These are phyloP conservation scores for Salinomyces thailandicus DNA, from an alignment of 2,329 filamentous ascomycete genomes.

Conservation along the genomic window DNA sequence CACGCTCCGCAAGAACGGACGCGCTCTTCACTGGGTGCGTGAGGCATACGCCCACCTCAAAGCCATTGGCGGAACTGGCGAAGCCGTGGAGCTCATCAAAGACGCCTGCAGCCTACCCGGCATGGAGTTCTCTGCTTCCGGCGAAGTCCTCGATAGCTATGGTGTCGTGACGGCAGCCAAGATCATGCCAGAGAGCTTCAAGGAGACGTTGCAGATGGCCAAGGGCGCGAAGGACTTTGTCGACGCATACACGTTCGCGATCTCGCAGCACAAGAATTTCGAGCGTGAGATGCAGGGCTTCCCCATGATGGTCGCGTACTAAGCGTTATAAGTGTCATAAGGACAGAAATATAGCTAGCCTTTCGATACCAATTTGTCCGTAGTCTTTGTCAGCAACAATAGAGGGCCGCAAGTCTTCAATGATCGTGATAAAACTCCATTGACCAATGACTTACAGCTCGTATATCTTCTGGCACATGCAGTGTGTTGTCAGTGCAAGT, in stretches of 20 bases:
- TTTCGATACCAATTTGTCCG: no score
- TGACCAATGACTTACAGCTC: no score
- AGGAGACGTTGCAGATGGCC: constrained; percentile 51
- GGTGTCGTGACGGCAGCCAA: constrained; percentile 61
- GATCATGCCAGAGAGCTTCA: constrained; percentile 46
- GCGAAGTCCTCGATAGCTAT: constrained; percentile 54
- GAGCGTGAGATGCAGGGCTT: constrained; percentile 63
- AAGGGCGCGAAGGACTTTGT: constrained; percentile 61
- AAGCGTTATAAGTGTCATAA: no score
- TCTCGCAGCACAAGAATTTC: constrained; percentile 65
- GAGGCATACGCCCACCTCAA: constrained; percentile 78
- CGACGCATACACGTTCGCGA: constrained; percentile 57
- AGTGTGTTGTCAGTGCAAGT: no score
- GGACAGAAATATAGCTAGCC: no score
- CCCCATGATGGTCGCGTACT: constrained; percentile 57
- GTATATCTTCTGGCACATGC: no score
- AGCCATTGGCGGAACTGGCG: constrained; percentile 64
- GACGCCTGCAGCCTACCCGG: constrained; percentile 37
- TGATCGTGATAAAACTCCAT: no score
- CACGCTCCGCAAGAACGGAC: constrained; percentile 57
- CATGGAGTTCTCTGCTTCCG: constrained; percentile 40
- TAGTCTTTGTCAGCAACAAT: no score
- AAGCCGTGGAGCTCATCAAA: constrained; percentile 55
- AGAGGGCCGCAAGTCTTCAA: no score
- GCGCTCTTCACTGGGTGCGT: constrained; percentile 64